Base-by-base conservation (phyloP, 169 alveolate genomes). In the Cyclospora cayetanensis region DNA sequence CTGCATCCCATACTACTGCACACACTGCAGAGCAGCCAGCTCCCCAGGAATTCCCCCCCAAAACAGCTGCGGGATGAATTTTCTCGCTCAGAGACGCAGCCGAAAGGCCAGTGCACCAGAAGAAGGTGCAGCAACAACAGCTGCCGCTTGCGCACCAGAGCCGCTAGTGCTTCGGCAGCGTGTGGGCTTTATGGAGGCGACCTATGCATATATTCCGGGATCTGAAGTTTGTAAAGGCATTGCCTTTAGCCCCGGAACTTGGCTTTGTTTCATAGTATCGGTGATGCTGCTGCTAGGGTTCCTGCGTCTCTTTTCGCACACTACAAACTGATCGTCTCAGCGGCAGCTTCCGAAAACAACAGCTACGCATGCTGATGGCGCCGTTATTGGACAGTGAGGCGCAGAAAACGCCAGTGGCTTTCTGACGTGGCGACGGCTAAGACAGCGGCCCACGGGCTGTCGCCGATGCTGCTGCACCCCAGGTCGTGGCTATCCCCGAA, bases 151-250 rank as follows among this genome's bases (percentile, higher is more conserved):
- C 25, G 39, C 79, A 25, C 37, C 63, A 39, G 65, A 74, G 34
- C 84, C 84, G 1, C 29, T 74, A 4, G 65, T 37, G 53, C 34
- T 74, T 53, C 60, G 84, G 63, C 84, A 74, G 63, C 84, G 84
- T 5, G 84, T 74, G 37, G 84, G 84, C 9, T 35, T 74, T 4
- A 74, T 63, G 4, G 84, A 74, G n/a, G 41, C 41, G 63, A n/a
- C 63, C 29, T 74, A 20, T 20, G 37, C 37, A 1, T 41, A 74
- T 22, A 3, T 15, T 5, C 84, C 84, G 1, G 84, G 84, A 12
- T 39, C 84, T 9, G 84, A 74, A 39, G 1, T 15, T 0, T 11
- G 22, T 25, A 7, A 25, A 4, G 84, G 84, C 1, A 46, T 74
- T 7, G 53, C 84, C 29, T 39, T 74, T 2, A 63, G 65, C 2